Base-by-base conservation (phyloP, 2,329 filamentous ascomycete species). In the Ploettnerulaceae sp. region DNA sequence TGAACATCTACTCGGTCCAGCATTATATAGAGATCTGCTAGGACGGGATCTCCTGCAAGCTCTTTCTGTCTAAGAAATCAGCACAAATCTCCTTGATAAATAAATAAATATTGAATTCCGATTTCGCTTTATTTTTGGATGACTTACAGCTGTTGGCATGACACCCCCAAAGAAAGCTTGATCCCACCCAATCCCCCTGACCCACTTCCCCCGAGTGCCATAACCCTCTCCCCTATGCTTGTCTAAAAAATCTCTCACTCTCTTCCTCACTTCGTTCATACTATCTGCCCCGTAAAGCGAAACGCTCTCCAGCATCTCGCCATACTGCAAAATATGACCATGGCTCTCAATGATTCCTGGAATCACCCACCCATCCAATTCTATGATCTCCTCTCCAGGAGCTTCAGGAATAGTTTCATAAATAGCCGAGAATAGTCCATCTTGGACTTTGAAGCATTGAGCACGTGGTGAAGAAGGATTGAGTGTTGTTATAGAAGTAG, bases 331-430 rank as follows among this genome's bases (percentile, higher is more conserved):
- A 37, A 86, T 66, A 59, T 86, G 83, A 0, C 80, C 83, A 61
- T 86, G 83, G 0, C 81, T 82, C 54, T 87, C 83, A 76, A 82
- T 86, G 1, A 87, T 68, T 0, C 82, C 82, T 0, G 83, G 83
- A 20, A 84, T 75, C 1, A 76, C 81, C 54, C 77, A 72, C 0
- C 79, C 80, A 4, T 64, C 53, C 9, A 68, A 56, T 17, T 64
- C 65, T 12, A 61, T 60, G 14, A 61, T 58, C 11, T 60, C 56
- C 17, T 62, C 57, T 0, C 60, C 62, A 7, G 58, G 60, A 12
- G 59, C 56, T 3, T 53, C 55, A 3, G 64, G 65, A n/a, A 55
- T 38, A 4, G 41, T 34, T 4, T 64, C 48, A 33, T 74, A 72
- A 0, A 82, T 71, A 4, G 67, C 64, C 0, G 66, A 66, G 54